These are phyloP conservation scores for Mycena vitilis DNA, from an alignment of 768 basidiomycete species.

Conservation along the genomic window DNA sequence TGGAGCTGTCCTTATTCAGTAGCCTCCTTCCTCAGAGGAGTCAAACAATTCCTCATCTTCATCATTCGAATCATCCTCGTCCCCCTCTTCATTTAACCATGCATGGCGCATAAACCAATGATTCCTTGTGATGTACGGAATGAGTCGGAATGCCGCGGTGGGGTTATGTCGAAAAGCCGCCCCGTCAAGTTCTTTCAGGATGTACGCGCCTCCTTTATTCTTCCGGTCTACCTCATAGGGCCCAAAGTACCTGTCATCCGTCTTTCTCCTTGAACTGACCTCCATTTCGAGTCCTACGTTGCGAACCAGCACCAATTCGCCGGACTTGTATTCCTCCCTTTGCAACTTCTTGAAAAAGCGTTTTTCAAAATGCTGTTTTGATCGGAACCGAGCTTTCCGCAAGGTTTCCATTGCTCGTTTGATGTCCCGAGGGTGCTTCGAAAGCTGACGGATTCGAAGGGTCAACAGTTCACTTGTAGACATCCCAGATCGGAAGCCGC, in stretches of 20 bases:
- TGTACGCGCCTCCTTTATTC: no score
- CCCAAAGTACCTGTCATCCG: neutral
- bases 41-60: no score
- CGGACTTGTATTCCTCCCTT: neutral
- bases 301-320: neutral
- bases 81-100: no score
- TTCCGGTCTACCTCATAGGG: neutral
- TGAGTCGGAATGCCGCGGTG: no score
- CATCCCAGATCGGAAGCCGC: neutral
- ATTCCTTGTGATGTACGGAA: no score
- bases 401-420: neutral
- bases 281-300: neutral
- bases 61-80: no score
- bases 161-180: no score
- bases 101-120: no score
- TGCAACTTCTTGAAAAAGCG: neutral
- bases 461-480: neutral
- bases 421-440: neutral
- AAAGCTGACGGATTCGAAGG: slow-evolving; percentile 1
- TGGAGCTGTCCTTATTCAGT: no score
- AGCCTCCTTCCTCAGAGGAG: no score
- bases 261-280: neutral
- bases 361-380: no score
- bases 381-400: neutral
- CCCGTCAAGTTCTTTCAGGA: no score